Conservation (phyloP, 768 basidiomycete species). For the Boletus fagicola region DNA sequence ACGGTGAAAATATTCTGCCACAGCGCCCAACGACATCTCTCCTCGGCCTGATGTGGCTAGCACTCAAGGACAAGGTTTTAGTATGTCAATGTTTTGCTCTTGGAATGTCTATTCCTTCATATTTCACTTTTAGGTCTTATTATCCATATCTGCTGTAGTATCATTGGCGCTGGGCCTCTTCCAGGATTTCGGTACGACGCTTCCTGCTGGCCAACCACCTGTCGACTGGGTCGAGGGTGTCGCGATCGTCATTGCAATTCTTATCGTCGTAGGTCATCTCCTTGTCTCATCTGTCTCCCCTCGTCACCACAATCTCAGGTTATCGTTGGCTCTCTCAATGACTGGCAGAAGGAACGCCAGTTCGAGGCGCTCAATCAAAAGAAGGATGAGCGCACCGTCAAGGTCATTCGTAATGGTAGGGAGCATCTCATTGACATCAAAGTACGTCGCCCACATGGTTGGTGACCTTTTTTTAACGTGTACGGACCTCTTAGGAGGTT, state of each 20-base stretch:
- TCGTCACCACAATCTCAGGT: slow-evolving; percentile 45
- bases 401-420: slow-evolving; percentile 70
- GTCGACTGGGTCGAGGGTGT: slow-evolving; percentile 99
- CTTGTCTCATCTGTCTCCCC: not conserved
- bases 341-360: slow-evolving; percentile 98
- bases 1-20: slow-evolving; percentile 76
- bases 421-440: slow-evolving; percentile 81
- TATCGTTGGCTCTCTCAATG: slow-evolving; percentile 90
- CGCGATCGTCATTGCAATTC: slow-evolving; percentile 72
- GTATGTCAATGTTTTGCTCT: slow-evolving; percentile 41
- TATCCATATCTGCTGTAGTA: slow-evolving; percentile 89
- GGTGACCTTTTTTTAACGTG: slow-evolving; percentile 6
- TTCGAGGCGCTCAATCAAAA: slow-evolving; percentile 90
- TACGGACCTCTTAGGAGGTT: slow-evolving; percentile 58
- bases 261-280: slow-evolving; percentile 59
- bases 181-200: slow-evolving; percentile 81
- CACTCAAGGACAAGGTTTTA: slow-evolving; percentile 87
- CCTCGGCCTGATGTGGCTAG: slow-evolving; percentile 77
- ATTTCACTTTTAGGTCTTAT: slow-evolving; percentile 57
- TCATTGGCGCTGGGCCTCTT: slow-evolving; percentile 94
- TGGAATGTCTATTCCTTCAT: slow-evolving; percentile 4
- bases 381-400: slow-evolving; percentile 90
- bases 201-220: slow-evolving; percentile 57
- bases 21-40: slow-evolving; percentile 66
- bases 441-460: slow-evolving; percentile 37